Base-by-base conservation (phyloP, 129 eudicot genomes). In the Chrysanthemum lavandulifolium region DNA sequence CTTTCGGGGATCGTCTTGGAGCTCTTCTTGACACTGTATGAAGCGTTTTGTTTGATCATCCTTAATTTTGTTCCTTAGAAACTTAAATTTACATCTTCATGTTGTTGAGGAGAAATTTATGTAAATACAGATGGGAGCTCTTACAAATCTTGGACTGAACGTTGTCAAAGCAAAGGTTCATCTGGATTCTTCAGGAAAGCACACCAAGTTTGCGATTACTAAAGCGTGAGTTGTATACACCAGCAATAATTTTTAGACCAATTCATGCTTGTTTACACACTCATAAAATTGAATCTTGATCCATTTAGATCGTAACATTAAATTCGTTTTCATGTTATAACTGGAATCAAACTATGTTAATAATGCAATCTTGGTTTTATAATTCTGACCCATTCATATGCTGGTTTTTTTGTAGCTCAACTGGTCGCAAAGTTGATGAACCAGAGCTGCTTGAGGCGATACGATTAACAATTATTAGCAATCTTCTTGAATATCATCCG, bases 1-100 rank as follows among this genome's bases (percentile, higher is more conserved):
- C 97, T 31, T 94, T 90, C 23, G 99, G 96, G 48, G 85, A 94
- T 80, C 96, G 99, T 77, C 96, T 94, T 65, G 99, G 99, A 51
- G 91, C 99, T 66, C 96, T 94, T 49, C 88, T 94, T 49, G 98
- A 94, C 81, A 94, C 98, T 16, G 98, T 92, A 83, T 70, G 84
- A 3, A 50, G 5, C 68, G 23, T n/a, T 71, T 73, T 36, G 45
- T 4, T 10, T 31, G 13, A 45, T 40, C 50, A 56, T 66, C 45
- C 27, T 19, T 66, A 25, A 21, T 61, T 29, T 5, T 13, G 45
- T 0, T 40, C 6, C 10, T 60, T 25, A 10, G 2, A 59, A 68
- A 48, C 6, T 10, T 51, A 21, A 64, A 23, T 21, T 62, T 27
- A 6, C 55, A 33, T 61, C 14, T 33, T 73, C 31, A 9, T 64